phyloP scores from a whole-genome alignment of 306 rosid genomes.

The Cyclanthera cordifolia region DNA sequence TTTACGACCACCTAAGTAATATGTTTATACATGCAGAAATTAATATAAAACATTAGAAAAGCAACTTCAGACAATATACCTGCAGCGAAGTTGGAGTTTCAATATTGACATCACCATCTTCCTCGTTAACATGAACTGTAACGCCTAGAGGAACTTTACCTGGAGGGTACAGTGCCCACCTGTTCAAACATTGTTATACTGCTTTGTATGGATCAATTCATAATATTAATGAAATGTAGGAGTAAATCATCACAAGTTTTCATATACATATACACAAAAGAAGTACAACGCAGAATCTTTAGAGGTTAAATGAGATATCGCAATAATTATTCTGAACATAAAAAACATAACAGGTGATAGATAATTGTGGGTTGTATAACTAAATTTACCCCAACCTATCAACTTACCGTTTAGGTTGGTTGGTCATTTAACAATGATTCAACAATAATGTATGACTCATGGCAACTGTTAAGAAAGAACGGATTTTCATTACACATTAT shows the following conservation, averaged over 20 bases:
- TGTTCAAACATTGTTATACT: constrained; percentile 30
- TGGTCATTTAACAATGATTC: too few species aligned
- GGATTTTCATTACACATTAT: background rate
- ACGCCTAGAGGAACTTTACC: constrained; percentile 94
- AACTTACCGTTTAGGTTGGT: too few species aligned
- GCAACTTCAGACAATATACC: constrained; percentile 34
- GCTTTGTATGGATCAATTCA: constrained; percentile 19
- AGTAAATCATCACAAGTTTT: constrained; percentile 1
- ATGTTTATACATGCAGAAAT: constrained; percentile 1
- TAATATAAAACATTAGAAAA: constrained; percentile 12
- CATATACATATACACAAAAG: constrained; percentile 13
- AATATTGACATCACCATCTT: constrained; percentile 82
- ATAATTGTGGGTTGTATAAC: too few species aligned
- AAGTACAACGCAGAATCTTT: constrained; percentile 2
- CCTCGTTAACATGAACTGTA: constrained; percentile 84
- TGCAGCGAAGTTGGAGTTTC: constrained; percentile 85
- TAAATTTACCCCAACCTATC: too few species aligned
- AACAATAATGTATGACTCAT: background rate
- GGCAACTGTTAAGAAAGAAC: background rate
- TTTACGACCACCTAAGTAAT: background rate
- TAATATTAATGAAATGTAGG: background rate
- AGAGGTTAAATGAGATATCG: background rate
- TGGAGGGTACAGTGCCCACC: constrained; percentile 99
- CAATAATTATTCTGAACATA: constrained; percentile 1
- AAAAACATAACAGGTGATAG: background rate